A percentile compares a stretch with the other conserved stretches of the same genome.
These are phyloP conservation scores for Sequoia sempervirens DNA, from an alignment of 75 land plant species.

Conservation along the genomic window DNA sequence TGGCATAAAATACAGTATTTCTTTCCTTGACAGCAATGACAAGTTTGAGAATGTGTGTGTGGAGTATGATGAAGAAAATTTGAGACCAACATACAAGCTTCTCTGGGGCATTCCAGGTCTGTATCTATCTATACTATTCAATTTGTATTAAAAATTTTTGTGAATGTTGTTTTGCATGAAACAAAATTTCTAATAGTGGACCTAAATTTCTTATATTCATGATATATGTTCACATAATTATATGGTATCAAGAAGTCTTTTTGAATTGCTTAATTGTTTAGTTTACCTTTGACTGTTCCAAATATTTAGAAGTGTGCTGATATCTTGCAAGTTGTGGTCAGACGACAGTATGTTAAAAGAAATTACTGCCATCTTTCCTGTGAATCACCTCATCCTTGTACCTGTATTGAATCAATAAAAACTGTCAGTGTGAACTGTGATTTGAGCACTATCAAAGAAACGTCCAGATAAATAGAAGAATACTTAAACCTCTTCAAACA, in stretches of 20 bases:
- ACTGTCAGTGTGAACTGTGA: too few relatives aligned
- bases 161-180: neutral
- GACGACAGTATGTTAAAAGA: neutral
- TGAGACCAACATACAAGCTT: slow-evolving; percentile 86
- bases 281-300: neutral
- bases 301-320: neutral
- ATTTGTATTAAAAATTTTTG: neutral
- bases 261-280: neutral
- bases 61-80: slow-evolving; percentile 85
- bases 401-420: too few relatives aligned
- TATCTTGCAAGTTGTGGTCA: neutral
- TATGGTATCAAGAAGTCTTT: neutral
- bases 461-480: too few relatives aligned
- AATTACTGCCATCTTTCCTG: neutral
- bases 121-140: neutral
- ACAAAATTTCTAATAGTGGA: neutral
- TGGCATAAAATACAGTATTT: neutral
- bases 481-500: too few relatives aligned
- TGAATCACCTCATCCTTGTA: too few relatives aligned
- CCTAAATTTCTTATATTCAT: neutral
- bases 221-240: neutral
- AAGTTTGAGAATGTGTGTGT: slow-evolving; percentile 94
- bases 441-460: too few relatives aligned
- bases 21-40: slow-evolving; percentile 46
- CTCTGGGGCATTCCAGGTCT: slow-evolving; percentile 97